A percentile compares a stretch with the other conserved stretches of the same genome.
Conservation (phyloP, 176 grass and related monocot species). For the Areca catechu region DNA sequence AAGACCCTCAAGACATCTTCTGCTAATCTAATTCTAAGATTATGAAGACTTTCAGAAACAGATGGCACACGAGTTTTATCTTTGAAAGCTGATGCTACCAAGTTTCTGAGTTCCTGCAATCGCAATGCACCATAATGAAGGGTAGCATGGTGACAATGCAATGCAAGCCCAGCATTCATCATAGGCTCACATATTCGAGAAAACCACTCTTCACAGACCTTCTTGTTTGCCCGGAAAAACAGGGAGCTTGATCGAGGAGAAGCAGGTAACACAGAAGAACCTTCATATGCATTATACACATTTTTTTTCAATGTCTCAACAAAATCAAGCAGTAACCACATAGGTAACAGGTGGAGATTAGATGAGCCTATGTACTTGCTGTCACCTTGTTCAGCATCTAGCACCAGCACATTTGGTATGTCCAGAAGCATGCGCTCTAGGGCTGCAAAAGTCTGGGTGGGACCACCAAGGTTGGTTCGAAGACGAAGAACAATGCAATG, state of each 20-base stretch:
- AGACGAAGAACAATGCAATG: constrained; percentile 86
- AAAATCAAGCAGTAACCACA: constrained; percentile 85
- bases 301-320: constrained; percentile 93
- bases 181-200: constrained; percentile 97
- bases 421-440: constrained; percentile 92
- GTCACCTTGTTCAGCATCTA: constrained; percentile 72
- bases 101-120: constrained; percentile 61
- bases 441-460: constrained; percentile 96
- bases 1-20: constrained; percentile 64
- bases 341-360: constrained; percentile 62
- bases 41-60: constrained; percentile 39
- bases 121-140: constrained; percentile 67
- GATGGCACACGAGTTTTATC: constrained; percentile 41
- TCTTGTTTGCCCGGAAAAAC: constrained; percentile 93
- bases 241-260: constrained; percentile 64
- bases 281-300: constrained; percentile 97
- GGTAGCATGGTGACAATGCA: constrained; percentile 67
- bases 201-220: constrained; percentile 99
- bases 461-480: constrained; percentile 90
- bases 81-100: constrained; percentile 51
- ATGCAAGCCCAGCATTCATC: constrained; percentile 83
- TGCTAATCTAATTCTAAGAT: constrained; percentile 59
- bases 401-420: constrained; percentile 56
- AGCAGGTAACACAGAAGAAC: constrained; percentile 68
- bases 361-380: constrained; percentile 52